A percentile compares a stretch with the other conserved stretches of the same genome.
These are phyloP conservation scores for Rachicladosporium sp. DNA, from an alignment of 2,329 filamentous ascomycete species.

Conservation along the genomic window DNA sequence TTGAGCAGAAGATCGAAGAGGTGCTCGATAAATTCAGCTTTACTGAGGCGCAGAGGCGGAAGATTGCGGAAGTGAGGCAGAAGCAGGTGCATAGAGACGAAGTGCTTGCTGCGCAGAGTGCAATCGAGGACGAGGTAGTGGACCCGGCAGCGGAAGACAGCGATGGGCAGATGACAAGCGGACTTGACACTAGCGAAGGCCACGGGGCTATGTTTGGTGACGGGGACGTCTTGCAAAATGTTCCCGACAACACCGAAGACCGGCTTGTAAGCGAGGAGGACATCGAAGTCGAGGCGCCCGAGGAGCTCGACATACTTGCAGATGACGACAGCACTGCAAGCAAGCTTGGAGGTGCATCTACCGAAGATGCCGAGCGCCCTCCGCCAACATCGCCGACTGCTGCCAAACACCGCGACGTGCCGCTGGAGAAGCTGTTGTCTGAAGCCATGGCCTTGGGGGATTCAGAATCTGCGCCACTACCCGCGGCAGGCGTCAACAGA, in stretches of 20 bases:
- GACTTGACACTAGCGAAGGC: slow-evolving; percentile 1
- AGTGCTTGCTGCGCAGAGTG: neutral
- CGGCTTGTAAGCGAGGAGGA: slow-evolving; percentile 19
- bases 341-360: neutral
- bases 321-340: neutral
- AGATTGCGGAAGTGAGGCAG: slow-evolving; percentile 17
- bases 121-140: slow-evolving; percentile 2
- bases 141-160: slow-evolving; percentile 6
- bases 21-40: slow-evolving; percentile 47
- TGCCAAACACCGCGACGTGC: neutral
- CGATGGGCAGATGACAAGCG: neutral
- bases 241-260: slow-evolving; percentile 14
- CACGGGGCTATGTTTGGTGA: neutral
- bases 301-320: slow-evolving; percentile 1
- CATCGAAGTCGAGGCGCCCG: slow-evolving; percentile 12
- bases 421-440: too few species aligned
- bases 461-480: too few species aligned
- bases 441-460: too few species aligned
- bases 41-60: slow-evolving; percentile 16
- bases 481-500: too few species aligned
- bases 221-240: slow-evolving; percentile 10
- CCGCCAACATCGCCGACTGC: neutral
- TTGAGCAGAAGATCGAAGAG: slow-evolving; percentile 63
- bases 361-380: neutral
- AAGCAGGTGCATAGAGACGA: slow-evolving; percentile 13